A percentile compares a stretch with the other conserved stretches of the same genome.
phyloP scores from a whole-genome alignment of 2,329 filamentous ascomycete species.

The Venturia effusa region DNA sequence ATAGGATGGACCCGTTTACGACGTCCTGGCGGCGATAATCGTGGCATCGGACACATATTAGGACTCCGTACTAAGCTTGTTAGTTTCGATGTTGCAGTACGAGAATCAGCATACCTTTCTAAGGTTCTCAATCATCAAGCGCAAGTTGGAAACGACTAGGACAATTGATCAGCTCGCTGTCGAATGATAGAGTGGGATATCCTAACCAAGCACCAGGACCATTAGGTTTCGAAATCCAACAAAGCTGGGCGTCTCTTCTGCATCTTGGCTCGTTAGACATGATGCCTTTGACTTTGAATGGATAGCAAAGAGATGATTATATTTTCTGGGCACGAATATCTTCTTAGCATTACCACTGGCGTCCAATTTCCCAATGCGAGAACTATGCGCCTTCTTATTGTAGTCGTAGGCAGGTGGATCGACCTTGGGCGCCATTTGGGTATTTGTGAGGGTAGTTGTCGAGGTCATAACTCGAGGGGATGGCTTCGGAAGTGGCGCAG shows the following conservation, averaged over 20 bases:
- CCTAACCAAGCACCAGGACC: constrained; percentile 76
- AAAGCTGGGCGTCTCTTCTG: constrained; percentile 66
- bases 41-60: constrained; percentile 85
- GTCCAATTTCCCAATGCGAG: background rate
- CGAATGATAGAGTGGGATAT: background rate
- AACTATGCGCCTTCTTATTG: background rate
- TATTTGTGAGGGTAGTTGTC: background rate
- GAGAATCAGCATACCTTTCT: constrained; percentile 56
- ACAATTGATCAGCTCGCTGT: constrained; percentile 11
- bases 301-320: constrained; percentile 83
- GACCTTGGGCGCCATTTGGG: background rate
- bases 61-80: constrained; percentile 66
- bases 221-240: constrained; percentile 92
- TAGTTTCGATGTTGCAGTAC: background rate
- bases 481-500: background rate
- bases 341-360: background rate
- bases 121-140: constrained; percentile 92
- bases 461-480: background rate
- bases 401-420: background rate
- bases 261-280: constrained; percentile 70
- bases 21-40: constrained; percentile 75
- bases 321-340: constrained; percentile 42
- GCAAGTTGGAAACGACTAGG: constrained; percentile 79
- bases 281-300: constrained; percentile 65
- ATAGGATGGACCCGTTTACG: constrained; percentile 64